Evolutionary conservation across 768 basidiomycete genomes (phyloP), one percentile per base, ranked within the genome.

Genomic region (Calvatia gigantea): DNA sequence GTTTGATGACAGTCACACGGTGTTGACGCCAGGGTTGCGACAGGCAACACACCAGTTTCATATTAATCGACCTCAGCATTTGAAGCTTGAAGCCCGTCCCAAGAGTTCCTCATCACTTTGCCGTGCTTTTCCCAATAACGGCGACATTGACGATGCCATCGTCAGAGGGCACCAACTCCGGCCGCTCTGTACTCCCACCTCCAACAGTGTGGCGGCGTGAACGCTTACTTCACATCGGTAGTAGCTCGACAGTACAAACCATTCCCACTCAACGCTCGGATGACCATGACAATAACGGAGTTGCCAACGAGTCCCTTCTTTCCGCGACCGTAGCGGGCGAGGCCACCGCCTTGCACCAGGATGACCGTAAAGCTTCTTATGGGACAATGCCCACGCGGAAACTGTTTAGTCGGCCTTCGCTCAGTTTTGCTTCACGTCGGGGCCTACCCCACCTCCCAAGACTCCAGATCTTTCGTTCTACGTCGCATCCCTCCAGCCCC

Each of bases 141-240:
- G n/a, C n/a, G n/a, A n/a, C n/a, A n/a, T n/a, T n/a, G 8, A 23
- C 27, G 21, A 55, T 55, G 54, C 45, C 28, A 46, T 47, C 29
- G 12, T 35, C 49, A 28, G 54, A 55, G 19, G 15, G 19, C n/a
- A 46, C 62, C 42, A 75, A 71, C 23, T 75, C 75, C 54, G 76
- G 35, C 11, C 45, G 29, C 31, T 55, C 31, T 38, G 29, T 38
- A 5, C 54, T 75, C 0, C 84, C 87, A 0, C 80, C 84, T 2
- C 71, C 79, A 15, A 84, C 82, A 2, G 73, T 77, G 23, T 84
- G 80, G 82, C 77, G 86, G 51, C 76, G 86, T 23, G 72, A 83
- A 57, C 77, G 86, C 35, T 71, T 88, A 12, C 74, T 85, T 4
- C 74, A 73, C 32, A 82, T 88, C 31, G 83, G 84, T 12, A 74